A percentile compares a stretch with the other conserved stretches of the same genome.
Conservation (phyloP, 2,329 filamentous ascomycete species). For the Triangularia setosa region DNA sequence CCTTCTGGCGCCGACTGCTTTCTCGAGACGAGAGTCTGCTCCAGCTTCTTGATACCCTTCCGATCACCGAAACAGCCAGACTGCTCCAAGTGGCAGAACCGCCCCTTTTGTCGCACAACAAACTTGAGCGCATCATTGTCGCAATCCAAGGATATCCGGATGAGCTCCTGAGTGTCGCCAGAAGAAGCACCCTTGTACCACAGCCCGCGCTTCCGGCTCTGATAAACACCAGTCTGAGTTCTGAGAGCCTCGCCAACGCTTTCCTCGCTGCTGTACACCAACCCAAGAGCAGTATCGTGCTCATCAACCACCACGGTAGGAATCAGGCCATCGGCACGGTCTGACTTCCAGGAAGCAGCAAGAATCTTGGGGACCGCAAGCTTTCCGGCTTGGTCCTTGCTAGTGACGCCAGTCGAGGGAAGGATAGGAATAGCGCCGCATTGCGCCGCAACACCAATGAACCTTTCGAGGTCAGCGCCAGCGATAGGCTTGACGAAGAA, state of each 20-base stretch:
- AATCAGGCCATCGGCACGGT: constrained; percentile 77
- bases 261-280: constrained; percentile 92
- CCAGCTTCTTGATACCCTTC: constrained; percentile 74
- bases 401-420: constrained; percentile 65
- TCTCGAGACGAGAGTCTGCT: constrained; percentile 79
- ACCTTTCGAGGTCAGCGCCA: constrained; percentile 42
- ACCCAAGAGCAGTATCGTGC: constrained; percentile 73
- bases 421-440: constrained; percentile 67
- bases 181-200: constrained; percentile 98
- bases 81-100: constrained; percentile 92
- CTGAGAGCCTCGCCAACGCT: constrained; percentile 82
- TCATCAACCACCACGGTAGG: constrained; percentile 91
- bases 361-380: constrained; percentile 69
- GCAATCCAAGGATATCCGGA: constrained; percentile 83
- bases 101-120: constrained; percentile 81
- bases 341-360: constrained; percentile 71
- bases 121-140: constrained; percentile 91
- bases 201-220: constrained; percentile 89
- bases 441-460: constrained; percentile 47
- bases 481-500: constrained; percentile 50
- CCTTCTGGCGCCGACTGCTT: constrained; percentile 79
- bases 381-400: constrained; percentile 55
- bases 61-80: constrained; percentile 89
- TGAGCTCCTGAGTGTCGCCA: constrained; percentile 85
- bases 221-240: constrained; percentile 80